Evolutionary conservation across 306 rosid species (phyloP), one percentile per base, ranked within the genome.

Genomic region (Cyclanthera cordifolia): DNA sequence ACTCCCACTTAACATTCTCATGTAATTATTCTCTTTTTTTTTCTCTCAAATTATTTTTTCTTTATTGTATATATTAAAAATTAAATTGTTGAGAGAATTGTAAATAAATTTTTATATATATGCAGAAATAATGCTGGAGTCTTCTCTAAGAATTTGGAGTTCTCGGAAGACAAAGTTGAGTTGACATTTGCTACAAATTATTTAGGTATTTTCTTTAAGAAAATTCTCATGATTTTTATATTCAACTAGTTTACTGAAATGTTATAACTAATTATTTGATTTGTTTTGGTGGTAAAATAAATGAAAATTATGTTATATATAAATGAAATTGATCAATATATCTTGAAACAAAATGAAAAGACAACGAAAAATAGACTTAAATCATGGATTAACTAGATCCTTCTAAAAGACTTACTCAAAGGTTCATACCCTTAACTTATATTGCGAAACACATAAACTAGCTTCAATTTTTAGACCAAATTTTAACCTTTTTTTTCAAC

Each of bases 111-210:
- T 34, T 34, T 1, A 8, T 6, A 34, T 46, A 15, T 23, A 19
- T 73, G 69, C 86, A 93, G 98, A 89, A 93, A 93, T 76, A 93
- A 93, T 76, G 99, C 95, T 7, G 99, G 99, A 39, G 74, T 83
- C 5, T 93, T 67, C 85, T 90, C 96, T 52, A 87, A 82, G 20
- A 76, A 76, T 19, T 58, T 93, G 85, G 96, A 93, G 78, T 88
- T 85, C 80, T 93, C 96, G 0, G 96, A 88, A 69, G 95, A 90
- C 69, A 93, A 93, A 85, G 77, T 86, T 66, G 99, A 93, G 83
- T 79, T 90, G 95, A 90, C 99, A 77, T 90, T 87, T 85, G 95
- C 99, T 15, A 93, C 99, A 39, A 93, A 93, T 80, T 93, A 93
- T 78, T 79, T 90, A 68, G 99, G 99, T 93, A 87, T 65, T 60